Evolutionary conservation across 2,329 filamentous ascomycete genomes (phyloP).

Genomic region (Phaeoacremonium minimum): DNA sequence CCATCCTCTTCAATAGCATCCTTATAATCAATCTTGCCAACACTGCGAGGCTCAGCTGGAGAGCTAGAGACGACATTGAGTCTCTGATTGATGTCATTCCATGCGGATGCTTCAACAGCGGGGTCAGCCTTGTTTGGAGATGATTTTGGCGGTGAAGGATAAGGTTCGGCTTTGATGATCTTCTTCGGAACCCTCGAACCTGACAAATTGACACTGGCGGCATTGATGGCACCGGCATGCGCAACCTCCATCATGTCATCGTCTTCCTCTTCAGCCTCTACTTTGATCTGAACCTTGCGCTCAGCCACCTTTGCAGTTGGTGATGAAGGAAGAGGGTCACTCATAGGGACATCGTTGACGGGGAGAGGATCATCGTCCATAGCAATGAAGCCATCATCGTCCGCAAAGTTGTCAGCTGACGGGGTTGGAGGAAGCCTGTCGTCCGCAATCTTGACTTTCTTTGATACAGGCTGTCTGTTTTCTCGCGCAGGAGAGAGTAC

Average conservation of each 20-base stretch:
- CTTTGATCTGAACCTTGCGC: constrained; percentile 56
- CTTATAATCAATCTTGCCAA: constrained; percentile 78
- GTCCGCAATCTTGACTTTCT: constrained; percentile 52
- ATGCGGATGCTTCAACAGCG: constrained; percentile 73
- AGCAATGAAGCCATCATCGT: constrained; percentile 50
- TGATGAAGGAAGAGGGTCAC: constrained; percentile 81
- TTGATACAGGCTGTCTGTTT: constrained; percentile 46
- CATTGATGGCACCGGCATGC: constrained; percentile 65
- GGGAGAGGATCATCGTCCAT: constrained; percentile 56
- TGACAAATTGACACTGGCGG: constrained; percentile 76
- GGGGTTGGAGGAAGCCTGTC: constrained; percentile 41
- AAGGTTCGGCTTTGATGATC: constrained; percentile 60
- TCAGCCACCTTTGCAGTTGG: constrained; percentile 76
- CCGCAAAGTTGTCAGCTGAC: constrained; percentile 44
- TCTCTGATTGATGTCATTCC: constrained; percentile 82
- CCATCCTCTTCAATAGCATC: constrained; percentile 94
- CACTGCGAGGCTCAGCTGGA: constrained; percentile 53
- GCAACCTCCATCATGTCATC: constrained; percentile 87
- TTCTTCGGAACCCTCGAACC: constrained; percentile 76
- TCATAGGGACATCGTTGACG: constrained; percentile 63
- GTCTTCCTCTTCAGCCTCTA: constrained; percentile 57
- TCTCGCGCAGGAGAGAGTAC: constrained; percentile 70
- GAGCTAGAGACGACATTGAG: constrained; percentile 82
- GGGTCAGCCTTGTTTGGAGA: constrained; percentile 64
- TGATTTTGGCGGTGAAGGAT: constrained; percentile 70